phyloP scores from a whole-genome alignment of 371 early-diverging fungal species.

The Modicella reniformis region DNA sequence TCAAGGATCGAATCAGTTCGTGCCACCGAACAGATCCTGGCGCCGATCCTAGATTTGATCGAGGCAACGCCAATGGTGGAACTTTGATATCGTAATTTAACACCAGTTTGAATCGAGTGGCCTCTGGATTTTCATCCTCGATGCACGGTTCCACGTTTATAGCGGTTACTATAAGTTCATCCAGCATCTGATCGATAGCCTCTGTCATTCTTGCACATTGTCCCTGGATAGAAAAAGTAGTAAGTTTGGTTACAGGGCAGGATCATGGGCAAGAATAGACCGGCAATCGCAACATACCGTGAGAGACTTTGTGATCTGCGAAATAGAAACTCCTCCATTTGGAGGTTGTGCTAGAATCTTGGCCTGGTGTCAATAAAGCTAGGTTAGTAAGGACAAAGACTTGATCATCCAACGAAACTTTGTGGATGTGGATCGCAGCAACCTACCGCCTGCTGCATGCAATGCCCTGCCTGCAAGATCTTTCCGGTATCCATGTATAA shows the following conservation, averaged over 20 bases:
- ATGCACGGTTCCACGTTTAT: slow-evolving; percentile 6
- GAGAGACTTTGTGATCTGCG: slow-evolving; percentile 34
- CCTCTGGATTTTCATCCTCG: neutral
- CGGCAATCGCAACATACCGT: slow-evolving; percentile 26
- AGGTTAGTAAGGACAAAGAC: neutral
- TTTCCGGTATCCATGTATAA: slow-evolving; percentile 44
- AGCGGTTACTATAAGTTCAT: slow-evolving; percentile 36
- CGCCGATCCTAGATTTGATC: slow-evolving; percentile 18
- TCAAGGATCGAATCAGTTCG: slow-evolving; percentile 36
- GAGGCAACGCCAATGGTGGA: slow-evolving; percentile 30
- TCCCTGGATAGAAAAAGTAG: slow-evolving; percentile 13
- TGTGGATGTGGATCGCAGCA: neutral
- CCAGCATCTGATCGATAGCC: slow-evolving; percentile 49
- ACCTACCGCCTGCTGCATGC: slow-evolving; percentile 52
- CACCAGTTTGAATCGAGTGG: slow-evolving; percentile 3
- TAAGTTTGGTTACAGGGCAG: neutral
- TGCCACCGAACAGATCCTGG: slow-evolving; percentile 45
- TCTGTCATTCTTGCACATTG: slow-evolving; percentile 46
- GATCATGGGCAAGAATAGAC: neutral
- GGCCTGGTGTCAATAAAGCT: slow-evolving; percentile 8
- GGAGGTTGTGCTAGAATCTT: slow-evolving; percentile 39
- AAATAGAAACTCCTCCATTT: slow-evolving; percentile 36
- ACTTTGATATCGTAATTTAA: slow-evolving; percentile 37
- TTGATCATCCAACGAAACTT: neutral
- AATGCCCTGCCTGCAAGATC: slow-evolving; percentile 51